These are phyloP conservation scores for Panaeolus cyanescens DNA, from an alignment of 768 basidiomycete species.

Conservation along the genomic window DNA sequence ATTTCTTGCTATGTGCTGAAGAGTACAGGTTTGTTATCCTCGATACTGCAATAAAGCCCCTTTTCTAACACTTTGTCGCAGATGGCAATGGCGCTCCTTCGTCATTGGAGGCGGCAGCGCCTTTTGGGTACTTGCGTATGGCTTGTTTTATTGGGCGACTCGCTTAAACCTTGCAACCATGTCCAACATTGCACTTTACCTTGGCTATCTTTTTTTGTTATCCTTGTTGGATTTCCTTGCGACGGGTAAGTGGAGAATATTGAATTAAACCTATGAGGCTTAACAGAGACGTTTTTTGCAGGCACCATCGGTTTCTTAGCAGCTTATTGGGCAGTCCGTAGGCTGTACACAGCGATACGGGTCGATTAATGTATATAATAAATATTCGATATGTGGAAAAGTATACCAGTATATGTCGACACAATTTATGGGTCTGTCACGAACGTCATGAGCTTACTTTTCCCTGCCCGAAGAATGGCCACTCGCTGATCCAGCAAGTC, in stretches of 20 bases:
- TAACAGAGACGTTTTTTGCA: conserved; percentile 21
- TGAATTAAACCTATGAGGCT: conserved; percentile 1
- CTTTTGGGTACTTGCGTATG: conserved; percentile 89
- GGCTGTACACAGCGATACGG: conserved; percentile 80
- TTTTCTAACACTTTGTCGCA: conserved; percentile 23
- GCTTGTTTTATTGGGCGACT: conserved; percentile 85
- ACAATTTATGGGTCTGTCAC: conserved; percentile 41
- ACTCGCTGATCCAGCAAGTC: conserved; percentile 65
- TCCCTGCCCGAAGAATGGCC: conserved; percentile 72
- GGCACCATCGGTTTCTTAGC: conserved; percentile 92
- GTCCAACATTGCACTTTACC: conserved; percentile 79
- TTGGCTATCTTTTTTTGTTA: conserved; percentile 88
- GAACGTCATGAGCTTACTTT: conserved; percentile 55
- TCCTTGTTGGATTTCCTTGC: conserved; percentile 85
- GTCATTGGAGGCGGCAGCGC: conserved; percentile 90
- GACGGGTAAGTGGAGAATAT: conserved; percentile 56
- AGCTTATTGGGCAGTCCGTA: conserved; percentile 87
- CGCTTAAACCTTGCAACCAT: conserved; percentile 85
- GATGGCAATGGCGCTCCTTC: conserved; percentile 98
- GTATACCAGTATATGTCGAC: conserved; percentile 12
- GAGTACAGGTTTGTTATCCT: conserved; percentile 72
- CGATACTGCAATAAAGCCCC: background rate
- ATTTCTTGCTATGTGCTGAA: conserved; percentile 92
- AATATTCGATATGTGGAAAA: background rate
- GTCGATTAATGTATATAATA: conserved; percentile 50